Conservation (phyloP, 805 yeast species). For the Saccharomycodes ludwigii region DNA sequence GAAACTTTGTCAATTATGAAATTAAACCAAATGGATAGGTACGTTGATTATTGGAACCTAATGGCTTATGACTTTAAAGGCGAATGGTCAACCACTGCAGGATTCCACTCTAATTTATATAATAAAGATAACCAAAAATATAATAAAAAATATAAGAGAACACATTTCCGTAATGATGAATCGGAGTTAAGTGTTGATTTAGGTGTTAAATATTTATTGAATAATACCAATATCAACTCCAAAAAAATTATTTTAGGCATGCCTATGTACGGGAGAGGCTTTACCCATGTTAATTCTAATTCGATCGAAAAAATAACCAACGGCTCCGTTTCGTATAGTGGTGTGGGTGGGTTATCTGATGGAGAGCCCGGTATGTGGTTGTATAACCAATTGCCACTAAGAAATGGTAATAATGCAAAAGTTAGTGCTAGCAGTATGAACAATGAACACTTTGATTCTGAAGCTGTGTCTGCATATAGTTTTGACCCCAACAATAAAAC, state of each 20-base stretch:
- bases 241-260: constrained; percentile 63
- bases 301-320: constrained; percentile 5
- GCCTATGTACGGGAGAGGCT: constrained; percentile 72
- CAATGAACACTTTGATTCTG: constrained; percentile 38
- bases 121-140: constrained; percentile 11
- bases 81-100: constrained; percentile 50
- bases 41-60: constrained; percentile 63
- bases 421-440: constrained; percentile 10
- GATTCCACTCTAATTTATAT: constrained; percentile 60
- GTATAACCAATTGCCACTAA: constrained; percentile 42
- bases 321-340: constrained; percentile 30
- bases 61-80: constrained; percentile 91
- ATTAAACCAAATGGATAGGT: constrained; percentile 41
- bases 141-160: constrained; percentile 6
- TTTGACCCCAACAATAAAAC: constrained; percentile 26
- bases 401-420: constrained; percentile 12
- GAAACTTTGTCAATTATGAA: constrained; percentile 33
- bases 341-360: constrained; percentile 30
- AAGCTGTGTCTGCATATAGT: constrained; percentile 42
- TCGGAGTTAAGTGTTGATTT: constrained; percentile 34
- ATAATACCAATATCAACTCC: constrained; percentile 28
- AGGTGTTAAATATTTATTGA: constrained; percentile 33
- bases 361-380: constrained; percentile 42
- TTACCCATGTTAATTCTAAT: constrained; percentile 29
- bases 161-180: constrained; percentile 14